Base-by-base conservation (phyloP, 148 eudicot genomes). In the Polygonum aviculare region DNA sequence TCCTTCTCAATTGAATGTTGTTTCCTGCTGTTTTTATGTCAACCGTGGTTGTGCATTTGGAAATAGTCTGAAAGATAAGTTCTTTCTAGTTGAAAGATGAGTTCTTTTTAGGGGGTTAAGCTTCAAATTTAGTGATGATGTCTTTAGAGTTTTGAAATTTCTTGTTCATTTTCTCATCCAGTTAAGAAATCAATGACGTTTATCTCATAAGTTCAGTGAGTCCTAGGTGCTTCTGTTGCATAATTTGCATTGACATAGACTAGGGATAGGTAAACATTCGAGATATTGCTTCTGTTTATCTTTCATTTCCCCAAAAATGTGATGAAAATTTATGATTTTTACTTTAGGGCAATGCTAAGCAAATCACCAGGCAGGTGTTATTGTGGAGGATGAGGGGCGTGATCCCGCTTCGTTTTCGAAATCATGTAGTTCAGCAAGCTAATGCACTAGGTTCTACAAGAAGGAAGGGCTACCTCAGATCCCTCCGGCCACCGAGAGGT, bases 391-490 rank as follows among this genome's bases (percentile, higher is more conserved):
- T 26, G 69, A 60, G 15, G 38, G 69, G 35, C 4, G 21, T 19
- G 31, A 22, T 7, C 63, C 19, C 19, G 63, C 63, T 57, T 57
- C 63, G 14, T n/a, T 19, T 19, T 21, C 21, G 33, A 57, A 57
- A 57, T 57, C 63, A 7, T 57, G 31, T 6, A 57, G 21, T 8
- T 57, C 33, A 57, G 26, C 69, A 60, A 11, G 21, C 16, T 12
- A 11, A 16, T 67, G 44, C 19, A 38, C n/a, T 67, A 36, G 44
- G 18, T 67, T 67, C 21, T 67, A 38, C 72, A 14, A 67, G 72
- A n/a, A 67, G 21, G 45, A 67, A 36, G 72, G 45, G 41, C 44
- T 21, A 55, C 77, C 77, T 74, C 65, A 74, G 44, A 31, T 33
- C 63, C 40, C 65, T 74, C 65, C 65, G 35, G 9, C 48, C 48